Conservation (phyloP, 2,329 filamentous ascomycete species). For the Ceratocystis huliohia region DNA sequence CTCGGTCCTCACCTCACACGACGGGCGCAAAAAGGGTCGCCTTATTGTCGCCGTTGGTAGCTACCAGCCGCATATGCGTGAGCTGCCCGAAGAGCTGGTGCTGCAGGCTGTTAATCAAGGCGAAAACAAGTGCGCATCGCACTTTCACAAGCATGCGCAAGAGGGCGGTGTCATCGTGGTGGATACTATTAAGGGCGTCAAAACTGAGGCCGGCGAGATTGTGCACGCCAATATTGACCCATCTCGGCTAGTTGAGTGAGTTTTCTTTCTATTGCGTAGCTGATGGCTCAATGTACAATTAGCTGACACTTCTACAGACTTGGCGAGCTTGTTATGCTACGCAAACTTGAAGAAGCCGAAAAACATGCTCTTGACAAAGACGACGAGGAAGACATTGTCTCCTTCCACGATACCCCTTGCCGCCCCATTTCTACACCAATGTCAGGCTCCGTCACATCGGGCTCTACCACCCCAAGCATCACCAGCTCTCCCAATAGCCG, state of each 20-base stretch:
- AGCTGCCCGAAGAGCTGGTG: conserved; percentile 67
- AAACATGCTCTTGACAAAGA: conserved; percentile 4
- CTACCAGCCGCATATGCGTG: conserved; percentile 61
- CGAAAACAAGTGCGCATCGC: conserved; percentile 33
- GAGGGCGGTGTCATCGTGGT: conserved; percentile 58
- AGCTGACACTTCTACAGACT: conserved; percentile 34
- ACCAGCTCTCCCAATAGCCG: no score
- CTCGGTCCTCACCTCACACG: conserved; percentile 56
- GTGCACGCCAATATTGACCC: conserved; percentile 62
- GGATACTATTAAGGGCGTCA: conserved; percentile 63
- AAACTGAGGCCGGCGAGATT: conserved; percentile 78
- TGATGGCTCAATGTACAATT: no score
- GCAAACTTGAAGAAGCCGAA: conserved; percentile 23
- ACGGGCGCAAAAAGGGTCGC: conserved; percentile 56
- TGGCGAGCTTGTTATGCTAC: conserved; percentile 62
- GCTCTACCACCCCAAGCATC: neutral
- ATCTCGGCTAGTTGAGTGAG: conserved; percentile 66
- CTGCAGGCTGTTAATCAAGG: conserved; percentile 44
- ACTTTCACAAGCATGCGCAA: conserved; percentile 53
- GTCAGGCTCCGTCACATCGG: neutral
- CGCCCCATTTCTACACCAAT: neutral
- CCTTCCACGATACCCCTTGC: conserved; percentile 10
- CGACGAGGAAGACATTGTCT: conserved; percentile 6
- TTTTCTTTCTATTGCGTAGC: conserved; percentile 18
- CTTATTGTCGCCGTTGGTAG: conserved; percentile 62